phyloP scores from a whole-genome alignment of 768 basidiomycete genomes.

The Peribolospora kevripleyi region DNA sequence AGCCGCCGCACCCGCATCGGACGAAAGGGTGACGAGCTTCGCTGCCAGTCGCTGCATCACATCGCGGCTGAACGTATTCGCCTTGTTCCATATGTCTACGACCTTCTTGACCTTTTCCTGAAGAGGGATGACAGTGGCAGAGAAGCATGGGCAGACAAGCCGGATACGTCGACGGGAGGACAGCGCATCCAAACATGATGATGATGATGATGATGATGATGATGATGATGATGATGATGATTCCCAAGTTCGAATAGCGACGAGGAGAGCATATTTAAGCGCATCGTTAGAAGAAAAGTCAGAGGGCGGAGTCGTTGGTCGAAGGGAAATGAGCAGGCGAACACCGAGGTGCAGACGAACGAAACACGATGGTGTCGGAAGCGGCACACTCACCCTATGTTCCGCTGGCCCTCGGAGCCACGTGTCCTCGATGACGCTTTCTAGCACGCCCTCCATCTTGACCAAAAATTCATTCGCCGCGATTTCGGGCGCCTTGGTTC shows the following conservation, averaged over 20 bases:
- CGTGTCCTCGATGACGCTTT: slow-evolving; percentile 74
- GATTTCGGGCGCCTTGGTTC: neutral
- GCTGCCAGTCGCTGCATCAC: slow-evolving; percentile 49
- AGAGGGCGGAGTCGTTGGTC: too few species aligned
- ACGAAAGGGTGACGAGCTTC: slow-evolving; percentile 22
- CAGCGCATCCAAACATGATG: slow-evolving; percentile 20
- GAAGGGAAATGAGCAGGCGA: too few species aligned
- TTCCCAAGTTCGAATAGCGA: slow-evolving; percentile 4
- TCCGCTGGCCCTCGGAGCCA: slow-evolving; percentile 37
- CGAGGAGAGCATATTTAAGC: neutral
- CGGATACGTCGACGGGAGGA: slow-evolving; percentile 20
- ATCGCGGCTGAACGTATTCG: slow-evolving; percentile 57
- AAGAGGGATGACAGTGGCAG: neutral
- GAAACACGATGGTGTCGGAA: neutral
- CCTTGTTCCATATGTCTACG: slow-evolving; percentile 89
- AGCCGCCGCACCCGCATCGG: neutral
- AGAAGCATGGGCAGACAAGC: slow-evolving; percentile 10
- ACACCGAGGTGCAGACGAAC: too few species aligned
- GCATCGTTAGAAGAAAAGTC: too few species aligned
- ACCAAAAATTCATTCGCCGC: slow-evolving; percentile 31
- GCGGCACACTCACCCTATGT: slow-evolving; percentile 52
- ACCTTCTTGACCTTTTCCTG: slow-evolving; percentile 96
- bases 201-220: slow-evolving; percentile 17
- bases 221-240: slow-evolving; percentile 17
- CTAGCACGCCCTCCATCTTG: slow-evolving; percentile 73